Evolutionary conservation across 768 basidiomycete species (phyloP), one percentile per base, ranked within the genome.

Genomic region (Boletus patriciae): DNA sequence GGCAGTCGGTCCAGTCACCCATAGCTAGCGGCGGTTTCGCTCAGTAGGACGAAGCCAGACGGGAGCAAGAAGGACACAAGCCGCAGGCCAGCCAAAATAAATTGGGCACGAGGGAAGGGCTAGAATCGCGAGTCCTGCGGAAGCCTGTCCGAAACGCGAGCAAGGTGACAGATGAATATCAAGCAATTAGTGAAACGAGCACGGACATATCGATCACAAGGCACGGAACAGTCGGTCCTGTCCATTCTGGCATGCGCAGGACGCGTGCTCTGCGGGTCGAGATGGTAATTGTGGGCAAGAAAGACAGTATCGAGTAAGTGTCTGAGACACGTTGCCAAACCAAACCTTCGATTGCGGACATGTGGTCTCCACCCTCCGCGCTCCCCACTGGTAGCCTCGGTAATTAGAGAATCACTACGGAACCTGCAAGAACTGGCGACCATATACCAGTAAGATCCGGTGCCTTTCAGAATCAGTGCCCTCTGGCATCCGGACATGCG

Each of bases 41-140:
- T 57, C 40, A 16, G 40, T 10, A n/a, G 48, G 54, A 48, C 53
- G 37, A 58, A 29, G 49, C 36, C 34, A 34, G 44, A 38, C 25
- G 59, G 56, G 52, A 57, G 36, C 29, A 55, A 51, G 58, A 47
- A 50, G 55, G 25, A 43, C 37, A 42, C 29, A 19, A 23, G 21
- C 37, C 52, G 38, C 38, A 49, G 37, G 46, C 50, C 46, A 55
- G 57, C 12, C 60, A 54, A 56, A 65, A 67, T 68, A 70, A 65
- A 56, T 55, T 50, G 53, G 57, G 50, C 71, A 71, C 71, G 70
- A 73, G 71, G 70, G 49, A 57, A 54, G 57, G 60, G 61, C 59
- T 29, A 58, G 64, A 61, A 57, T 67, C 64, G 62, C 62, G 52
- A 55, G 59, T 55, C 52, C 55, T 63, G 57, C 58, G 62, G 62